Evolutionary conservation across 1,284 basidiomycete genomes (phyloP).

Genomic region (Puccinia triticina): DNA sequence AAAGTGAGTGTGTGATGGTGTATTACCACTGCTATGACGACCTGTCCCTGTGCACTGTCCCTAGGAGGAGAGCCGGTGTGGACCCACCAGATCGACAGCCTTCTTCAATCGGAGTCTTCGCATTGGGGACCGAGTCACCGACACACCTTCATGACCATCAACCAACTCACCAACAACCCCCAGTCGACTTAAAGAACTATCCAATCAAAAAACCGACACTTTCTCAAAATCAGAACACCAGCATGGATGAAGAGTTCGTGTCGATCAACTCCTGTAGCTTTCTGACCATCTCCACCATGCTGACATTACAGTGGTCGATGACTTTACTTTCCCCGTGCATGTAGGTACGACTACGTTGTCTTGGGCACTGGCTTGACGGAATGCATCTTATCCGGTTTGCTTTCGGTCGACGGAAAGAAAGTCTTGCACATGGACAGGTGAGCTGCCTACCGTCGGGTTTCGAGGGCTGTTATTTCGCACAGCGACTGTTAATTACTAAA

Average conservation of each 20-base stretch:
- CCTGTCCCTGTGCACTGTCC: not conserved
- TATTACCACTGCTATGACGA: too few species aligned
- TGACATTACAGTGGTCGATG: not conserved
- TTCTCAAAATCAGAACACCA: not conserved
- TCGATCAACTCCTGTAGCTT: not conserved
- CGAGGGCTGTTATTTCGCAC: not conserved
- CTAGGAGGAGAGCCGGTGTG: not conserved
- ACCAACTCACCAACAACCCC: not conserved
- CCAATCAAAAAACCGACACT: not conserved
- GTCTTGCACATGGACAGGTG: conserved; percentile 93
- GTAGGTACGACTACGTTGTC: conserved; percentile 55
- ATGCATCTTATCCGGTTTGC: conserved; percentile 92
- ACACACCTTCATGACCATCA: not conserved
- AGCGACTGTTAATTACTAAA: conserved; percentile 3
- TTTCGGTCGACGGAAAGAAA: conserved; percentile 99
- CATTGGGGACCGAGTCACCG: not conserved
- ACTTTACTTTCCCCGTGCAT: not conserved
- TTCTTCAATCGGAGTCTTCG: not conserved
- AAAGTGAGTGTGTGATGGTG: too few species aligned
- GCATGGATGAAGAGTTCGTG: conserved; percentile 46
- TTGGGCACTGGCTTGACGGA: conserved; percentile 92
- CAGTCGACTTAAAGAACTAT: too few species aligned
- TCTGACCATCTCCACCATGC: not conserved
- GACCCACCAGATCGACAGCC: conserved; percentile 1
- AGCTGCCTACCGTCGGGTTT: conserved; percentile 16